A percentile compares a stretch with the other conserved stretches of the same genome.
These are phyloP conservation scores for Durio zibethinus DNA, from an alignment of 345 rosid species.

Conservation along the genomic window DNA sequence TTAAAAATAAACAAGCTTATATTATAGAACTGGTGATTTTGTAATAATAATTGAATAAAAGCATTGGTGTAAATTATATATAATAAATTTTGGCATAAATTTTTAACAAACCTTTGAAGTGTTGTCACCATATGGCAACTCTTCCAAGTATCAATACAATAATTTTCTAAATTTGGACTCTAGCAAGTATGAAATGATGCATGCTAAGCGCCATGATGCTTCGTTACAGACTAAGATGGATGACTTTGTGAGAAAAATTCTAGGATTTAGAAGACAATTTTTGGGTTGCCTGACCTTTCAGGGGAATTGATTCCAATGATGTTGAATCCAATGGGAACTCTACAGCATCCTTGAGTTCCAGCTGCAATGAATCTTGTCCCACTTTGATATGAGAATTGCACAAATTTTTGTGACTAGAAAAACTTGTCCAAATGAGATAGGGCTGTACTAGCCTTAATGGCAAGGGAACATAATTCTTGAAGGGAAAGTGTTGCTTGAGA, in stretches of 20 bases:
- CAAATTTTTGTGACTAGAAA: neutral
- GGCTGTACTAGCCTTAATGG: constrained; percentile 40
- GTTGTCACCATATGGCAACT: neutral
- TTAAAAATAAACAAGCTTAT: neutral
- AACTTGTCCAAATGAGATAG: constrained; percentile 5
- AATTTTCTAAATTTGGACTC: neutral
- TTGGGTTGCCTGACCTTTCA: neutral
- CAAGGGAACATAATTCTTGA: constrained; percentile 39
- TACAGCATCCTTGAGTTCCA: neutral
- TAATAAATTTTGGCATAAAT: too few species aligned
- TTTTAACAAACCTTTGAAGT: neutral
- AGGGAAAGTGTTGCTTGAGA: constrained; percentile 31
- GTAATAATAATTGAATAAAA: too few species aligned
- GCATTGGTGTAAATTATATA: too few species aligned
- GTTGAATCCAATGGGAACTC: constrained; percentile 12
- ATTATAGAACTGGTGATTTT: too few species aligned
- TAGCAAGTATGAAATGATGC: neutral
- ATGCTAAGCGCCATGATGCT: neutral
- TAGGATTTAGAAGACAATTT: neutral
- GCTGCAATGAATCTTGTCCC: neutral
- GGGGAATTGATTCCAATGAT: constrained; percentile 3
- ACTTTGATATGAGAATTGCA: neutral
- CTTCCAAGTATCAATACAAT: neutral
- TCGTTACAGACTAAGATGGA: neutral
- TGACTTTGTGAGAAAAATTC: neutral